A percentile compares a stretch with the other conserved stretches of the same genome.
phyloP scores from a whole-genome alignment of 768 basidiomycete genomes.

The Trametes cubensis region DNA sequence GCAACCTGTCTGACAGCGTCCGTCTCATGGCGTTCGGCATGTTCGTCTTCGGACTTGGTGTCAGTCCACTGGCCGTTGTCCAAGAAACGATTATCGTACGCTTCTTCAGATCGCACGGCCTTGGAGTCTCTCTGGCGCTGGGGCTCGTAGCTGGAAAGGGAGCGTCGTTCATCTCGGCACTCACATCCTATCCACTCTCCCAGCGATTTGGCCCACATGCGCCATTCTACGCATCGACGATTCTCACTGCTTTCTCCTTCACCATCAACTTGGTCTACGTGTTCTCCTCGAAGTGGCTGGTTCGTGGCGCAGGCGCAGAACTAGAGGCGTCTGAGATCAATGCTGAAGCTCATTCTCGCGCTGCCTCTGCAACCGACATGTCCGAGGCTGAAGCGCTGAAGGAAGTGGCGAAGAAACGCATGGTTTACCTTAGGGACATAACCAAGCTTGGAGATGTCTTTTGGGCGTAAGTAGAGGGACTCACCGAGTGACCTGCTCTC shows the following conservation, averaged over 20 bases:
- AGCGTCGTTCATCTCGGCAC: slow-evolving; percentile 74
- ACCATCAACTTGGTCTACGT: slow-evolving; percentile 71
- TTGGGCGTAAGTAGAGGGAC: slow-evolving; percentile 59
- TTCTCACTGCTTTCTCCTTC: slow-evolving; percentile 67
- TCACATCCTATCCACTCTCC: slow-evolving; percentile 76
- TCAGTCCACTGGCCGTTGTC: slow-evolving; percentile 79
- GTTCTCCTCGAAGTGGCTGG: slow-evolving; percentile 62
- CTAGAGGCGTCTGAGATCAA: slow-evolving; percentile 65
- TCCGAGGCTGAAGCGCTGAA: slow-evolving; percentile 65
- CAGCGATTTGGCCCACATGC: slow-evolving; percentile 67
- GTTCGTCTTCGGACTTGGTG: slow-evolving; percentile 78
- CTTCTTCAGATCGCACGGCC: slow-evolving; percentile 74
- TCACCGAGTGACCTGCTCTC: neutral
- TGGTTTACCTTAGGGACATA: slow-evolving; percentile 62
- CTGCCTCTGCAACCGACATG: slow-evolving; percentile 35
- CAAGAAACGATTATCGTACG: slow-evolving; percentile 86
- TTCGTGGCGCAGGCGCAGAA: slow-evolving; percentile 60
- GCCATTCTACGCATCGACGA: slow-evolving; percentile 72
- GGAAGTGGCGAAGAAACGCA: slow-evolving; percentile 66
- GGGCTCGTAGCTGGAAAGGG: slow-evolving; percentile 82
- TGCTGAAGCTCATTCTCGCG: slow-evolving; percentile 47
- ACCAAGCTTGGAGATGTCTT: slow-evolving; percentile 73
- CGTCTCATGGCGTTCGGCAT: slow-evolving; percentile 74
- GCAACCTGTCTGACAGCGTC: slow-evolving; percentile 63
- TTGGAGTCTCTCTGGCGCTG: slow-evolving; percentile 79